Evolutionary conservation across 2,329 filamentous ascomycete species (phyloP).

Genomic region (Arthrobotrys sphaeroides): DNA sequence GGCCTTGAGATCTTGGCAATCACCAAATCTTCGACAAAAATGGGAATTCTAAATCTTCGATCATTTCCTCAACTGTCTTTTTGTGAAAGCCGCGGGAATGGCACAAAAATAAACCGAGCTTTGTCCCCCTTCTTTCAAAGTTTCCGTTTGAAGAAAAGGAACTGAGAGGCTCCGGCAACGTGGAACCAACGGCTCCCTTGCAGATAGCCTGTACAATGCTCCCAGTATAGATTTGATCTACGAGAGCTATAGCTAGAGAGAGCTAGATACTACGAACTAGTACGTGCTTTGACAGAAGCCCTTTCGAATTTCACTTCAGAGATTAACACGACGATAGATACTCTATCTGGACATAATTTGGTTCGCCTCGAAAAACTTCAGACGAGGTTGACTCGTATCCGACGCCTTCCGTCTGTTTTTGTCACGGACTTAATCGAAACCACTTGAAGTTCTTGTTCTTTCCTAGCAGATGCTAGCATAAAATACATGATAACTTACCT

Average conservation of each 20-base stretch:
- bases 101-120: conserved; percentile 1
- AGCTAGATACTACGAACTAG: not conserved
- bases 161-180: conserved; percentile 19
- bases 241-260: not conserved
- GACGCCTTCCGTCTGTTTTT: not conserved
- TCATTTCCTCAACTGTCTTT: not conserved
- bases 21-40: not conserved
- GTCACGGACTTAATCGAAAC: too few relatives aligned
- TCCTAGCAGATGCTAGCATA: not conserved
- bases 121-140: conserved; percentile 5
- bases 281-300: too few relatives aligned
- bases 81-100: not conserved
- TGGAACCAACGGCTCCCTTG: conserved; percentile 37
- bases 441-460: not conserved
- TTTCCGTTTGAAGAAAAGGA: too few relatives aligned
- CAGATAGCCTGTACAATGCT: not conserved
- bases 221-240: conserved; percentile 20
- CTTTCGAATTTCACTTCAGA: not conserved
- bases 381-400: conserved; percentile 13
- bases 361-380: not conserved
- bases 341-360: not conserved
- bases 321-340: not conserved
- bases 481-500: conserved; percentile 2
- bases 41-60: conserved; percentile 19
- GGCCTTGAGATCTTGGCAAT: not conserved